Base-by-base conservation (phyloP, 192 early-diverging fungal genomes). In the Jimgerdemannia lactiflua region DNA sequence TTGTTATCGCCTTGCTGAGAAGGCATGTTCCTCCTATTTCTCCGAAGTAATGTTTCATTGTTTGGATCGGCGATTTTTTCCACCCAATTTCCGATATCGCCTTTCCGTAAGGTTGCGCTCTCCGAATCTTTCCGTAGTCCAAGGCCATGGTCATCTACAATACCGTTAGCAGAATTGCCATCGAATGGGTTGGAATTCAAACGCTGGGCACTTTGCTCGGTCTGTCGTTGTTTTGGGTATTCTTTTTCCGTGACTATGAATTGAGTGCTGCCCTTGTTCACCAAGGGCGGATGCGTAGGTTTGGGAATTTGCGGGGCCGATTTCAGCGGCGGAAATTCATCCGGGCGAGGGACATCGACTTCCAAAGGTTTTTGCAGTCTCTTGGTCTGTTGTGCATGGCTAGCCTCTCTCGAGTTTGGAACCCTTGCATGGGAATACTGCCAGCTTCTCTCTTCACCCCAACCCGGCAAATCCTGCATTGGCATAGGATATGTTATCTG, bases 1-100 rank as follows among this genome's bases (percentile, higher is more conserved):
- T 59, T 7, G 17, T 39, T 18, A 75, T 14, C 39, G 70, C 43
- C 64, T 43, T 9, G 14, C 1, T 3, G 59, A 44, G 19, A 71
- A 42, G 7, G 42, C 65, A 76, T 70, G 40, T 76, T 72, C 29
- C 64, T 4, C 75, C 67, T 29, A 20, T 9, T 63, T 76, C 67
- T 42, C 3, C 3, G 14, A 42, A 71, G 2, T 69, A 18, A 11
- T 59, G 4, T 7, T 42, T 69, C 20, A 18, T 73, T 3, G 6
- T 8, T 14, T 6, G 29, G 41, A 73, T 65, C 19, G 4, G 49
- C 39, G 42, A n/a, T 73, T 20, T 73, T 73, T 65, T 63, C 72
- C 54, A 65, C 49, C 49, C 49, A 18, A 73, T 73, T 40, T 73
- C 18, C 42, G 41, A 40, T 73, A 67, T 65, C 29, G 72, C 20